Evolutionary conservation across 345 rosid genomes (phyloP), one percentile per base, ranked within the genome.

Genomic region (Raphanus raphanistrum): DNA sequence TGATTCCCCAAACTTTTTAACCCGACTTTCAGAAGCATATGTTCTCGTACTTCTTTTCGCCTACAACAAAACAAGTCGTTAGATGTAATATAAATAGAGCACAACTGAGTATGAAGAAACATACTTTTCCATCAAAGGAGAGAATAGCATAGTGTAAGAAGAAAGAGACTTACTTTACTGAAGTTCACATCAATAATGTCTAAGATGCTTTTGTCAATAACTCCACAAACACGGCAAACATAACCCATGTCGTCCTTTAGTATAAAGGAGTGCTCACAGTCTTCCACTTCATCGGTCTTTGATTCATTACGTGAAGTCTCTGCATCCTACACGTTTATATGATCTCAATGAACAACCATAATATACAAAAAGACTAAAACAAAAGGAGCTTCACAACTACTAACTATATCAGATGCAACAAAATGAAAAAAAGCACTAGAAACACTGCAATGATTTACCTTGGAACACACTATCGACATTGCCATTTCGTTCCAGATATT

Each of bases 151-250:
- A 76, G 61, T 3, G 48, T 35, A 33, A 65, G 73, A 45, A 35
- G 59, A 50, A 28, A 41, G 11, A 31, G 15, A 32, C 65, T 48
- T 85, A 92, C 98, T 92, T 92, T 92, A 75, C 68, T 81, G 83
- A 80, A 92, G 55, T 91, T 91, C 76, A 90, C 77, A 65, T 95
- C 99, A 67, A 95, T 85, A 69, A 92, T 90, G 9, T 88, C 84
- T 60, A 92, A 89, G 63, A 91, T 95, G 63, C 91, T 85, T 86
- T 85, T 86, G 29, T 85, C 78, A 63, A 92, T 82, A 33, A 92
- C 88, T 71, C 99, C 97, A 58, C 96, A 95, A 50, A 88, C 82
- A 27, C 96, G 92, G 83, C 99, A 95, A 54, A 92, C 99, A 84
- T 82, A 87, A n/a, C 99, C 99, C 50, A 95, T 75, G 60, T 95